Base-by-base conservation (phyloP, 495 filamentous ascomycete species). In the Monascus purpureus region DNA sequence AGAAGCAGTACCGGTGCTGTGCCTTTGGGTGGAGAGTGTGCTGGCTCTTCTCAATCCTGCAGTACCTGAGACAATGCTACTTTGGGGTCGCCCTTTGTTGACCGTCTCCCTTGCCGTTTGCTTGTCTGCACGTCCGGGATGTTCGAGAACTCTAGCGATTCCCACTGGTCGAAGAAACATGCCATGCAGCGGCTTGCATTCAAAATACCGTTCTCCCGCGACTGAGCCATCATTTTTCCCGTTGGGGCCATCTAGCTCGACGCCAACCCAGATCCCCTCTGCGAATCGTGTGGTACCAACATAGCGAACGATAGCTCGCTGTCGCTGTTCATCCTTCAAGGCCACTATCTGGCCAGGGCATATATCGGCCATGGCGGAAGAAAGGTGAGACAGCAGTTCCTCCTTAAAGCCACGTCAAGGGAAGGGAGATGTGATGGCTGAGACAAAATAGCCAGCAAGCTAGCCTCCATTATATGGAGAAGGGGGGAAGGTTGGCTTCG, bases 191-290 rank as follows among this genome's bases (percentile, higher is more conserved):
- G 73, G 73, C 32, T 74, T 55, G 46, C 88, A 95, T 15, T 85
- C 72, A 46, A 96, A 97, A 53, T 97, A 97, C 24, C 83, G 67
- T 40, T 87, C 71, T 25, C 85, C 88, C 52, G 88, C 72, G 24
- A 96, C 81, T 17, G 78, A 73, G 41, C 90, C 90, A 66, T 97
- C 84, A 46, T 97, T 96, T 59, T 97, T 96, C 8, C 90, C 90
- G 8, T 65, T 68, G n/a, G 72, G 60, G 22, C 80, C 79, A 25
- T 82, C 75, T 37, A 97, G 70, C 65, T 93, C 87, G 28, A 96
- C 68, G 31, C 90, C 90, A 31, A 94, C 62, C 84, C 88, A 97
- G 17, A 82, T 77, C 33, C 86, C 92, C 2, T 53, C 49, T 19
- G 82, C 73, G 53, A 96, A 94, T 37, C 70, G 57, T 16, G 87